A percentile compares a stretch with the other conserved stretches of the same genome.
Evolutionary conservation across 345 rosid genomes (phyloP).

Genomic region (Pistacia atlantica): DNA sequence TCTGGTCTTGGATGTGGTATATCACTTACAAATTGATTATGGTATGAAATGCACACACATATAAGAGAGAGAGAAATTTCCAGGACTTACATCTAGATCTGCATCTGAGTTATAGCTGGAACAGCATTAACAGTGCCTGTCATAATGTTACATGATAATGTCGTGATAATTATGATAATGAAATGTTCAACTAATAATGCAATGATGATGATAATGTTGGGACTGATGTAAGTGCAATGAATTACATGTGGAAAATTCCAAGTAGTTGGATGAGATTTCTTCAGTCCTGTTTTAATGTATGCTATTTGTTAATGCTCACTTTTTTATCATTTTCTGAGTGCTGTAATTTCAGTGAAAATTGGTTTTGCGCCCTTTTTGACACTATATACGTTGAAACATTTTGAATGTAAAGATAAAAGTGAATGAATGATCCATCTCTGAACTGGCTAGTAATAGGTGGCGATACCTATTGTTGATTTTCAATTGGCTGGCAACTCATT

Average conservation of each 20-base stretch:
- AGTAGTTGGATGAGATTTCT: neutral
- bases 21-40: neutral
- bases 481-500: constrained; percentile 15
- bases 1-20: constrained; percentile 10
- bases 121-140: neutral
- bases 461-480: neutral
- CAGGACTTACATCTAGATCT: constrained; percentile 14
- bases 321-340: neutral
- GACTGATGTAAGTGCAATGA: neutral
- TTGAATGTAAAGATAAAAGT: no score
- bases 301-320: neutral
- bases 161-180: neutral
- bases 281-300: neutral
- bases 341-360: neutral
- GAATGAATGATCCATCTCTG: neutral
- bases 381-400: no score
- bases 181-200: constrained; percentile 1
- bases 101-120: neutral
- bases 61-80: neutral
- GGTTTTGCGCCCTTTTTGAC: neutral
- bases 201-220: neutral
- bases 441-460: neutral
- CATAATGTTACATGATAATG: neutral
- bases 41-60: neutral
- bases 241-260: neutral